A percentile compares a stretch with the other conserved stretches of the same genome.
phyloP scores from a whole-genome alignment of 805 yeast genomes.

The Kluyveromyces lactis region DNA sequence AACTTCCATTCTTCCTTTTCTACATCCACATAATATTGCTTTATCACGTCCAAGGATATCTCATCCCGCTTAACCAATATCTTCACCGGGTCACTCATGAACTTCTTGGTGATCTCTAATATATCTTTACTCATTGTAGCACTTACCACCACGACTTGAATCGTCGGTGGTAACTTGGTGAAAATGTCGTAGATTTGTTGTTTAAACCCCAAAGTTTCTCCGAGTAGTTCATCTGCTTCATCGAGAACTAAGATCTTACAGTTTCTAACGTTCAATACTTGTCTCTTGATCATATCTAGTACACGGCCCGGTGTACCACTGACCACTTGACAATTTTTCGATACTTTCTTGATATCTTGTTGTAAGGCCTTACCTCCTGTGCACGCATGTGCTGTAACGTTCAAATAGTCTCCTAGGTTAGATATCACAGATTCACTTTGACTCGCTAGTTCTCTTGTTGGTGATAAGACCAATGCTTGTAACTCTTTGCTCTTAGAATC shows the following conservation, averaged over 20 bases:
- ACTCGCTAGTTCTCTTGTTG: conserved; percentile 92
- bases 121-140: conserved; percentile 95
- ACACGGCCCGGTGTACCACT: conserved; percentile 99
- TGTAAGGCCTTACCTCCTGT: conserved; percentile 87
- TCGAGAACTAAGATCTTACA: conserved; percentile 85
- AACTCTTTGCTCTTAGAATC: conserved; percentile 65
- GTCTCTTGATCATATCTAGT: conserved; percentile 79
- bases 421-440: conserved; percentile 87
- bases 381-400: conserved; percentile 79
- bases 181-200: conserved; percentile 93
- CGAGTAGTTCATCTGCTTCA: conserved; percentile 93
- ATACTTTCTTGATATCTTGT: conserved; percentile 68
- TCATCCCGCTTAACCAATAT: conserved; percentile 94
- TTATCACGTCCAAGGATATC: conserved; percentile 90
- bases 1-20: conserved; percentile 93
- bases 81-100: conserved; percentile 91
- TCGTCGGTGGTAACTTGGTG: conserved; percentile 74
- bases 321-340: conserved; percentile 68
- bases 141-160: conserved; percentile 90
- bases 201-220: conserved; percentile 82
- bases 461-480: conserved; percentile 88
- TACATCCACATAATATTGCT: conserved; percentile 84
- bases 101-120: conserved; percentile 80
- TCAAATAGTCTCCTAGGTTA: conserved; percentile 82
- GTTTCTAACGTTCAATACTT: conserved; percentile 62